phyloP scores from a whole-genome alignment of 306 rosid species.

The Corylus americana region DNA sequence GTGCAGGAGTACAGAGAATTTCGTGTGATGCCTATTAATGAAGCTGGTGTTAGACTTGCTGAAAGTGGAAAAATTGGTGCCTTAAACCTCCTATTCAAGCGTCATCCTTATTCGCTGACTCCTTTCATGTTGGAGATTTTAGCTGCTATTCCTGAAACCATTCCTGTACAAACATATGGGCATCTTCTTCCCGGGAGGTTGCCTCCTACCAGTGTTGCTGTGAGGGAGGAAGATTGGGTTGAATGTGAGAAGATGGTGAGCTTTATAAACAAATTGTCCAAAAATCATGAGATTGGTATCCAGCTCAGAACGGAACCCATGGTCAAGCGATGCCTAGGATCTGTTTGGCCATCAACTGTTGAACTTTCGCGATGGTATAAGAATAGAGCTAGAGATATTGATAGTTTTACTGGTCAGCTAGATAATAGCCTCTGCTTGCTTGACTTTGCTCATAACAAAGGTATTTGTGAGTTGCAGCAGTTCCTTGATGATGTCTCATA shows the following conservation, averaged over 20 bases:
- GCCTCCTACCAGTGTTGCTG: constrained; percentile 71
- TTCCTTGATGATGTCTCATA: constrained; percentile 70
- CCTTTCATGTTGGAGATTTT: constrained; percentile 72
- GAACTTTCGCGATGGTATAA: constrained; percentile 80
- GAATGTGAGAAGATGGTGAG: constrained; percentile 80
- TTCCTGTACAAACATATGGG: constrained; percentile 79
- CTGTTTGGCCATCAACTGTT: constrained; percentile 74
- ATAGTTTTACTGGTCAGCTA: constrained; percentile 81
- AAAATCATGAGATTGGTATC: constrained; percentile 47
- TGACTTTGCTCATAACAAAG: constrained; percentile 74
- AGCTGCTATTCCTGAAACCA: constrained; percentile 90
- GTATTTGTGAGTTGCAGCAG: constrained; percentile 68
- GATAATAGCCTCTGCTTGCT: constrained; percentile 81
- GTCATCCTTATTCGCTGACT: constrained; percentile 83
- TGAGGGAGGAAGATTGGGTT: constrained; percentile 98
- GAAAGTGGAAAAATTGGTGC: constrained; percentile 97
- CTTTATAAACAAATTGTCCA: constrained; percentile 49
- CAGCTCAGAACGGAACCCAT: constrained; percentile 84
- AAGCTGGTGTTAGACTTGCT: constrained; percentile 77
- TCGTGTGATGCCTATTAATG: constrained; percentile 72
- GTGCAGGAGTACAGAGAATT: constrained; percentile 89
- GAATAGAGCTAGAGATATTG: constrained; percentile 81
- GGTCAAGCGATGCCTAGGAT: constrained; percentile 66
- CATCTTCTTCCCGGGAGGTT: constrained; percentile 96
- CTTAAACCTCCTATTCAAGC: constrained; percentile 81